phyloP scores from a whole-genome alignment of 2,329 filamentous ascomycete genomes.

The Trichoderma guizhouense region DNA sequence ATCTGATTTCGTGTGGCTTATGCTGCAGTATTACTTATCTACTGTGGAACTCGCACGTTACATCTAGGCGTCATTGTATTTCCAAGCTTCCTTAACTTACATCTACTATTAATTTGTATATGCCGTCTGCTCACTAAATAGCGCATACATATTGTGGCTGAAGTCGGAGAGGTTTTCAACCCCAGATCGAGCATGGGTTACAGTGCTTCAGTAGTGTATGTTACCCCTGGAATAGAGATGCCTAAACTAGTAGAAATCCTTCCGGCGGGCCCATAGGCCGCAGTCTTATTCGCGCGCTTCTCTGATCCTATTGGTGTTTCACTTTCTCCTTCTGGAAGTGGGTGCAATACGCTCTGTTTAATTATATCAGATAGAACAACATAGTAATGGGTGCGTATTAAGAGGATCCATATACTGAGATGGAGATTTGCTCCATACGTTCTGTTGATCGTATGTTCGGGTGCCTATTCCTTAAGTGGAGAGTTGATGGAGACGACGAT shows the following conservation, averaged over 20 bases:
- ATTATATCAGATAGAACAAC: background rate
- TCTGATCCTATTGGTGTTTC: background rate
- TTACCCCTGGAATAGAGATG: background rate
- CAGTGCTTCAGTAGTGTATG: background rate
- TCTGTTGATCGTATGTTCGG: background rate
- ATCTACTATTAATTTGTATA: background rate
- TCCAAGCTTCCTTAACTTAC: background rate
- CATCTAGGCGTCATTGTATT: background rate
- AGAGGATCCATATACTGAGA: background rate
- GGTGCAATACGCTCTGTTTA: background rate
- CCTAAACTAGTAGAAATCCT: background rate
- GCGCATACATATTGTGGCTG: background rate
- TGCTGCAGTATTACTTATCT: background rate
- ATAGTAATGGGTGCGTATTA: background rate
- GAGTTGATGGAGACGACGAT: background rate
- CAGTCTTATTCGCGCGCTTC: background rate
- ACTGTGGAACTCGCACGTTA: background rate
- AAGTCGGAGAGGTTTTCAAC: background rate
- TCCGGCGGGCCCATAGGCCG: background rate
- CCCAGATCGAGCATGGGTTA: background rate
- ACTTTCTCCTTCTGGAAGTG: background rate
- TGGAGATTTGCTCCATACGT: background rate
- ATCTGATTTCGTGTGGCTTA: background rate
- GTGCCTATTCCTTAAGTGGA: background rate
- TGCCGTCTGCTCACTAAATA: background rate